Base-by-base conservation (phyloP, 179 eudicot species). In the Drosera spatulata region DNA sequence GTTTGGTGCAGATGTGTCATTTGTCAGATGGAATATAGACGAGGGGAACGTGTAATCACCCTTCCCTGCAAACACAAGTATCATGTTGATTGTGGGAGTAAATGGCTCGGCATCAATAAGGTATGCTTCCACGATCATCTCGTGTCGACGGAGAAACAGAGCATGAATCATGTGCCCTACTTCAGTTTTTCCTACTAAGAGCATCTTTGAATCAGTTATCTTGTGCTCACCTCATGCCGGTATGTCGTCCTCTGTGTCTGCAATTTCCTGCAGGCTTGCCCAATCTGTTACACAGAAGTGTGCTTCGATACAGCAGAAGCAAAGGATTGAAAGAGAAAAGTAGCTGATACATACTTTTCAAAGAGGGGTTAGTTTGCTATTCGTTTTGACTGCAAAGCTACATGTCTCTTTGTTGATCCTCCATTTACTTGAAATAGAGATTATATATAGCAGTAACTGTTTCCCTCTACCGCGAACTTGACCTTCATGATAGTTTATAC, bases 41-140 rank as follows among this genome's bases (percentile, higher is more conserved):
- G 93, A 59, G 78, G 88, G 66, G 88, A 85, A 43, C 78, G 77
- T 59, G 79, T 66, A 53, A 75, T 91, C 39, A 79, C 75, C 56
- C 93, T 91, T 64, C 98, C 98, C 4, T 91, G 98, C 76, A 91
- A 88, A 63, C 98, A 91, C 70, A 77, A 75, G 60, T 88, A 91
- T 69, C 98, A 91, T 63, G 74, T 72, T 50, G 77, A 70, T 55
- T 93, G 99, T 65, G 96, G 89, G 63, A 76, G 82, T 66, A 86
- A 73, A 75, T 93, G 96, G 99, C 99, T 93, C 55, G 74, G 73
- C 73, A 93, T 88, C 68, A 93, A 93, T 73, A 93, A 93, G 85
- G 99, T 89, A 72, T 62, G 60, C 15, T 61, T 12, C 0, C n/a
- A 6, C 3, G 8, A 4, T 58, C 39, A 6, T 7, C 14, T 11